Evolutionary conservation across 805 yeast genomes (phyloP).

Genomic region (Debaryomyces maramus): DNA sequence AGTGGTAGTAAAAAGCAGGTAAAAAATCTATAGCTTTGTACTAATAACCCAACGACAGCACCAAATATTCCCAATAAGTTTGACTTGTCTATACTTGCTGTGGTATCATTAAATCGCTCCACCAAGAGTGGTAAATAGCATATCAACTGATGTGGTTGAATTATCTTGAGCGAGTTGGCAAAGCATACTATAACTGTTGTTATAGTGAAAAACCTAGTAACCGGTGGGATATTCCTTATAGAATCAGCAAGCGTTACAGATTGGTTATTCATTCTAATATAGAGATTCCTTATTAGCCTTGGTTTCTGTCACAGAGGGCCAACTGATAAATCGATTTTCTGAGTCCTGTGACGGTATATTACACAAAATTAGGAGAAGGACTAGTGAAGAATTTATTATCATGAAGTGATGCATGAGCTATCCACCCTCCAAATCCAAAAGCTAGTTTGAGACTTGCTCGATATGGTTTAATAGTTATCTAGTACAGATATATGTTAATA

Average conservation of each 20-base stretch:
- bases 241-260: conserved; percentile 17
- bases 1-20: conserved; percentile 51
- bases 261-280: conserved; percentile 2
- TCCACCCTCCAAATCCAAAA: no score
- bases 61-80: conserved; percentile 3
- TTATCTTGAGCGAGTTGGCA: conserved; percentile 21
- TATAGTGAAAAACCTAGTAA: conserved; percentile 57
- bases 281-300: not conserved
- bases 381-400: no score
- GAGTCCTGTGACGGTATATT: no score
- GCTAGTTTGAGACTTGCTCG: no score
- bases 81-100: conserved; percentile 2
- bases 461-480: no score
- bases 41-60: conserved; percentile 14
- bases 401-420: no score
- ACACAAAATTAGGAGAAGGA: no score
- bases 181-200: conserved; percentile 48
- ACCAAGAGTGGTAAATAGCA: conserved; percentile 13
- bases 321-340: no score
- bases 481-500: no score
- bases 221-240: conserved; percentile 52
- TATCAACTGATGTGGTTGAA: conserved; percentile 13
- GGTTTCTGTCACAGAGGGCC: no score
- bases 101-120: conserved; percentile 7
- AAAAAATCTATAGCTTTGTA: conserved; percentile 48